Conservation (phyloP, 139 green algal genomes). For the Micractinium sp. region DNA sequence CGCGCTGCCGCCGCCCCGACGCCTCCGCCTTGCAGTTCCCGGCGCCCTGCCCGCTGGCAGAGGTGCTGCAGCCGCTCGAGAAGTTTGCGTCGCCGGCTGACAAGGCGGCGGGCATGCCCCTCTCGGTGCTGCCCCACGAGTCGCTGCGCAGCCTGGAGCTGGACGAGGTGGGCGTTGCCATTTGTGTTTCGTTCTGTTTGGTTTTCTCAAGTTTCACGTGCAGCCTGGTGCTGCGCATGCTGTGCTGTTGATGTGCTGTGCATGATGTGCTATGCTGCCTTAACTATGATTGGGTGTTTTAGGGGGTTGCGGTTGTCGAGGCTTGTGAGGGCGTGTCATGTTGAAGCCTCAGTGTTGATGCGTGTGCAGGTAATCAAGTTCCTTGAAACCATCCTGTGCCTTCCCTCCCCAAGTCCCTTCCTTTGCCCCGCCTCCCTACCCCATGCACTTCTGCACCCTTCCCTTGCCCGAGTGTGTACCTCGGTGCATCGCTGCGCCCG, state of each 20-base stretch:
- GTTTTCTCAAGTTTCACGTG: too few relatives aligned
- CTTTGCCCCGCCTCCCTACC: too few relatives aligned
- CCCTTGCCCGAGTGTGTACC: neutral
- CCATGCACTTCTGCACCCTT: neutral
- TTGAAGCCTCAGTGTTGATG: too few relatives aligned
- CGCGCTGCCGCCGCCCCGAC: constrained; percentile 20
- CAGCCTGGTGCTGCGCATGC: too few relatives aligned
- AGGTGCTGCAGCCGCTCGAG: constrained; percentile 5
- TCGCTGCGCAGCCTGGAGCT: neutral
- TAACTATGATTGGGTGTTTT: too few relatives aligned
- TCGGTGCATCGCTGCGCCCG: too few relatives aligned
- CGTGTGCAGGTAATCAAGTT: too few relatives aligned
- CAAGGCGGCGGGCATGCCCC: neutral
- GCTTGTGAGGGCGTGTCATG: too few relatives aligned
- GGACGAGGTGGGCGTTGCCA: neutral
- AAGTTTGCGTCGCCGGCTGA: neutral
- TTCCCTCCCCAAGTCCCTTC: too few relatives aligned
- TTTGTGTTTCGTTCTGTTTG: neutral
- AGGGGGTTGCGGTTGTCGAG: too few relatives aligned
- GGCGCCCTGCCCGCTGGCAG: neutral
- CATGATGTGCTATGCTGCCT: neutral
- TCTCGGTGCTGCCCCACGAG: neutral
- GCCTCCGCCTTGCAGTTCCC: constrained; percentile 9
- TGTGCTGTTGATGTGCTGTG: too few relatives aligned
- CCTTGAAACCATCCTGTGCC: too few relatives aligned